These are phyloP conservation scores for Phytophthora colocasiae DNA, from an alignment of 352 stramenopile genomes.

Conservation along the genomic window DNA sequence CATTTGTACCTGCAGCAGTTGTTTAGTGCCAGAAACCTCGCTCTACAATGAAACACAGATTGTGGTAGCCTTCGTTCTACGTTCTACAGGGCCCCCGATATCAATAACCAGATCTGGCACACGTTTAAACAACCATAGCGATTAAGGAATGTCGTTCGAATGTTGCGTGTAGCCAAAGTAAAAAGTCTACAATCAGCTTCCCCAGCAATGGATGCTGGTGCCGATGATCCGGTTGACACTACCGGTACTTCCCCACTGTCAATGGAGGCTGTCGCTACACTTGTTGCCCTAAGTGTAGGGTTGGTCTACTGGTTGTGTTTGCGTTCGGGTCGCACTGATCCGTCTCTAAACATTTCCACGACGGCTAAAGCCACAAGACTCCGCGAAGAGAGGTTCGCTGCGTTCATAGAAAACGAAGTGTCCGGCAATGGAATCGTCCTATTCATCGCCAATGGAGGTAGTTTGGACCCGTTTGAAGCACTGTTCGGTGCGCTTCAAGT, in stretches of 20 bases:
- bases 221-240: slow-evolving; percentile 1
- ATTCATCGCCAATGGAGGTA: slow-evolving; percentile 15
- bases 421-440: slow-evolving; percentile 23
- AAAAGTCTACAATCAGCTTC: background rate
- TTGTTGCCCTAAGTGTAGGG: slow-evolving; percentile 17
- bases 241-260: background rate
- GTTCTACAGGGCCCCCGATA: too few relatives aligned
- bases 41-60: too few relatives aligned
- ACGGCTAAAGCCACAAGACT: background rate
- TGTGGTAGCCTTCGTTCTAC: too few relatives aligned
- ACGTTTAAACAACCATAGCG: too few relatives aligned
- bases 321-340: background rate
- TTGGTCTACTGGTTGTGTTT: slow-evolving; percentile 33
- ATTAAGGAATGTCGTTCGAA: too few relatives aligned
- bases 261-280: slow-evolving; percentile 19
- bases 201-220: slow-evolving; percentile 7
- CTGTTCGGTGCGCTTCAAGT: slow-evolving; percentile 29
- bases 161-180: too few relatives aligned
- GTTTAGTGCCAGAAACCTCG: too few relatives aligned
- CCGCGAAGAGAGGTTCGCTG: slow-evolving; percentile 20
- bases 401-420: slow-evolving; percentile 29
- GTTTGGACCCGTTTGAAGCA: slow-evolving; percentile 13
- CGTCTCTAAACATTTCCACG: slow-evolving; percentile 1
- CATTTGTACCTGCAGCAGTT: too few relatives aligned
- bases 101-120: too few relatives aligned